These are phyloP conservation scores for Parsonsia alboflavescens DNA, from an alignment of 257 asterid species.

Conservation along the genomic window DNA sequence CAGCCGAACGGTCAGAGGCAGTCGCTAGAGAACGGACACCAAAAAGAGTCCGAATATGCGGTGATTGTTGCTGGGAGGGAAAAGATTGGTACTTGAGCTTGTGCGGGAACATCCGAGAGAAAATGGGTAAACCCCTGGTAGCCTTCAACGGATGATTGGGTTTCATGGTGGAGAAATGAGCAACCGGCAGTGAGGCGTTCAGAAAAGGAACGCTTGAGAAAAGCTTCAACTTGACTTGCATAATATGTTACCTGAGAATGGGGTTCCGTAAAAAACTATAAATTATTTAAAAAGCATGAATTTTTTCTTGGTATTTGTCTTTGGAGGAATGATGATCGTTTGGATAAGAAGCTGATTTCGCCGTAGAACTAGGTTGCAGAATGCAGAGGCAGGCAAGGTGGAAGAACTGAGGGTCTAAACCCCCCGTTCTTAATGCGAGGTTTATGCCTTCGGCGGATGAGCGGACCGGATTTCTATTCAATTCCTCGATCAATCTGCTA, in stretches of 20 bases:
- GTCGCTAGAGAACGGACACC: constrained; percentile 35
- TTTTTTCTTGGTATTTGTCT: not conserved
- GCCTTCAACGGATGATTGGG: constrained; percentile 15
- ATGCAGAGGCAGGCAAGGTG: not conserved
- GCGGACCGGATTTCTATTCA: not conserved
- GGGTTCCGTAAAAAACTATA: not conserved
- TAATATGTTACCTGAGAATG: constrained; percentile 12
- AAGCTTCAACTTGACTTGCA: constrained; percentile 45
- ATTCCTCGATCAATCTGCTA: not conserved
- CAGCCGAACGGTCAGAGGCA: constrained; percentile 32
- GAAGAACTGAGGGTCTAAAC: constrained; percentile 5
- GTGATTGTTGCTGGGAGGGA: constrained; percentile 13
- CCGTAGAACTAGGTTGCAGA: not conserved
- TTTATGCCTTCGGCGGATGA: not conserved
- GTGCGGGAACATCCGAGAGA: constrained; percentile 57
- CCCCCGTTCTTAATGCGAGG: not conserved
- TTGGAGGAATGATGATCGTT: not conserved
- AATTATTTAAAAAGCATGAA: not conserved
- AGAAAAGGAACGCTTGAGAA: constrained; percentile 37
- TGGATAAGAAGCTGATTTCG: not conserved
- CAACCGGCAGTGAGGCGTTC: constrained; percentile 21
- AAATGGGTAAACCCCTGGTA: constrained; percentile 35
- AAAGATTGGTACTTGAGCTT: constrained; percentile 39
- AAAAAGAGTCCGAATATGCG: constrained; percentile 1
- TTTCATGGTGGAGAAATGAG: constrained; percentile 28